Conservation (phyloP, 2,329 filamentous ascomycete genomes). For the Clarireedia paspali region DNA sequence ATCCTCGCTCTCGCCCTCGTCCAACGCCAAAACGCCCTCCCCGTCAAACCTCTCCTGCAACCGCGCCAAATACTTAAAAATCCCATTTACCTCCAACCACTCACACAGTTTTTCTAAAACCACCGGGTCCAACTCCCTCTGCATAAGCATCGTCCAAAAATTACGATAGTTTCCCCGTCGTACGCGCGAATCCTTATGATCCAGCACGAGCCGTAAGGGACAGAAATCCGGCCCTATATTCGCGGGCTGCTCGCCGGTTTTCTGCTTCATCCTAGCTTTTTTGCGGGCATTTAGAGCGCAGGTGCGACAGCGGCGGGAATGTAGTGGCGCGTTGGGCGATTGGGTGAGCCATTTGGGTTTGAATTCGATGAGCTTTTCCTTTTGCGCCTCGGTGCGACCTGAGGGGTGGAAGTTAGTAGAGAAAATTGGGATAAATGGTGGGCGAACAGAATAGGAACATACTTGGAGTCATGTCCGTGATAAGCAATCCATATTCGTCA, state of each 20-base stretch:
- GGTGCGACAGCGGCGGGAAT: slow-evolving; percentile 62
- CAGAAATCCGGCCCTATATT: slow-evolving; percentile 40
- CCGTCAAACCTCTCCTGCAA: too few relatives aligned
- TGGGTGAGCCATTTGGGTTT: slow-evolving; percentile 82
- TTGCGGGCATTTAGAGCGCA: slow-evolving; percentile 44
- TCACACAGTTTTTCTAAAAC: too few relatives aligned
- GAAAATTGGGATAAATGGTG: background rate
- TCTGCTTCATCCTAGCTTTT: slow-evolving; percentile 7
- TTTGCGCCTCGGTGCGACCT: too few relatives aligned
- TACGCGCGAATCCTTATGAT: too few relatives aligned
- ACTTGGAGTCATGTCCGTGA: slow-evolving; percentile 63
- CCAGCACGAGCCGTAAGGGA: slow-evolving; percentile 50
- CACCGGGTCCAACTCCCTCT: too few relatives aligned
- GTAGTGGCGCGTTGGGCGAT: slow-evolving; percentile 60
- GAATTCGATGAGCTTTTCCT: slow-evolving; percentile 52
- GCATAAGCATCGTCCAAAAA: too few relatives aligned
- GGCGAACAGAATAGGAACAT: slow-evolving; percentile 4
- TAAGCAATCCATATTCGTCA: slow-evolving; percentile 58
- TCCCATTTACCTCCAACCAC: too few relatives aligned
- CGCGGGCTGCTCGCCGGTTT: background rate
- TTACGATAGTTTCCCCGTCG: too few relatives aligned
- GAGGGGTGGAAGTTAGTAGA: background rate
- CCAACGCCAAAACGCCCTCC: too few relatives aligned
- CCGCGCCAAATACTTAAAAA: too few relatives aligned
- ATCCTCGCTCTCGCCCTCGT: too few relatives aligned